Evolutionary conservation across 2,329 filamentous ascomycete species (phyloP), one percentile per base, ranked within the genome.

Genomic region (Salinomyces thailandicus): DNA sequence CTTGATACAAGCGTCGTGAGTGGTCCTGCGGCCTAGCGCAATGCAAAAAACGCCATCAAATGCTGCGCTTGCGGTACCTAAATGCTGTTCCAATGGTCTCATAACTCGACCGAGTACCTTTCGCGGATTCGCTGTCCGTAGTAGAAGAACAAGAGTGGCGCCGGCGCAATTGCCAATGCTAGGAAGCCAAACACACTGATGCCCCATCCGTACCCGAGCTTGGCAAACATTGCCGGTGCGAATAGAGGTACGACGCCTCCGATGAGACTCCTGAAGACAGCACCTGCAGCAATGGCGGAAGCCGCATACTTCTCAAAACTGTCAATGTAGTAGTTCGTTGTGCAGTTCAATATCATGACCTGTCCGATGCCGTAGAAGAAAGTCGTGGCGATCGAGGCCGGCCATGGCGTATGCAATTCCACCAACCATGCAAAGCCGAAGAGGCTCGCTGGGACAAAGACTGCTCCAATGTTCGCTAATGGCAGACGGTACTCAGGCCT

Each of bases 281-380:
- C 61, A 0, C 66, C 67, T 3, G 67, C 68, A 4, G 68, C 68
- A 35, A 71, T 69, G 0, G 67, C 67, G 22, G 58, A 62, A 5
- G 67, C 67, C 5, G 68, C 67, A 41, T 67, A 69, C 48, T 61
- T 60, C 39, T 69, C 66, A 38, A 70, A 71, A 15, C 61, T 60
- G 46, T 71, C 68, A 31, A 72, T 71, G 47, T 70, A 71, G 49
- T 72, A 72, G 35, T 73, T 73, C 36, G 73, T 69, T 12, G 68
- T 67, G 9, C 60, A 61, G 37, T 72, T 72, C 36, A 72, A 53
- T 18, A 71, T 69, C 45, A 68, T 64, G 8, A 73, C 66, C 37
- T 72, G 68, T 2, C 69, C 68, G 13, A 71, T 59, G 9, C 68
- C 69, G 43, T 69, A 71, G 50, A 66, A 67, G 44, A 62, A 67